phyloP scores from a whole-genome alignment of 345 rosid genomes.

The Rhodamnia argentea region DNA sequence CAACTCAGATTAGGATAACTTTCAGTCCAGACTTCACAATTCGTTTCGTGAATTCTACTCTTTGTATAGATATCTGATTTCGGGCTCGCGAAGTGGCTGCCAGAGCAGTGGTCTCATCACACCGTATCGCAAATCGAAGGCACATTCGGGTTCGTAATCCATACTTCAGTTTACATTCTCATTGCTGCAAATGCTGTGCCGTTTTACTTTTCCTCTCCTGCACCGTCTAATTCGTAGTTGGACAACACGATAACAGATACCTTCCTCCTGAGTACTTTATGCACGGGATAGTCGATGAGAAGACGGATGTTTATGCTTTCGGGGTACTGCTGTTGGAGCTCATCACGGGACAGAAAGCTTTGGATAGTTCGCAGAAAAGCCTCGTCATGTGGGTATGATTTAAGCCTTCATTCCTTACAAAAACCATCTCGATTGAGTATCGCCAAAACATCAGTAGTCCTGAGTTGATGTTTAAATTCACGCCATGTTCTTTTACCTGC shows the following conservation, averaged over 20 bases:
- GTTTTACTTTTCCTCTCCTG: background rate
- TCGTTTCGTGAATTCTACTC: background rate
- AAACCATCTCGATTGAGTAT: background rate
- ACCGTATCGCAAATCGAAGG: constrained; percentile 73
- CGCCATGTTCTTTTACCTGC: background rate
- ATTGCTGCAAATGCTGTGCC: background rate
- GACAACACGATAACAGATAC: constrained; percentile 28
- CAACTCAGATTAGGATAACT: background rate
- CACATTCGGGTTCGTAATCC: constrained; percentile 75
- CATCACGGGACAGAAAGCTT: constrained; percentile 76
- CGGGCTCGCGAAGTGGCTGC: constrained; percentile 94
- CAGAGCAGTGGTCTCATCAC: constrained; percentile 92
- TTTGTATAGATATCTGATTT: constrained; percentile 79
- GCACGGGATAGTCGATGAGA: constrained; percentile 93
- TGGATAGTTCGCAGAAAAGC: constrained; percentile 68
- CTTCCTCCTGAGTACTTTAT: constrained; percentile 92
- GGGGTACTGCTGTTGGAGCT: constrained; percentile 85
- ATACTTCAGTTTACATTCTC: background rate
- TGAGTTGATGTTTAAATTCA: background rate
- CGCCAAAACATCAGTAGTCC: background rate
- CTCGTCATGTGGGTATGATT: constrained; percentile 71
- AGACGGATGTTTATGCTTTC: constrained; percentile 80
- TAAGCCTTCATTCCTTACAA: background rate
- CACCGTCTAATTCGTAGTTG: background rate
- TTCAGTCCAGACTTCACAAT: background rate